A percentile compares a stretch with the other conserved stretches of the same genome.
Evolutionary conservation across 805 yeast genomes (phyloP).

Genomic region (Tetrapisispora nanseiensis): DNA sequence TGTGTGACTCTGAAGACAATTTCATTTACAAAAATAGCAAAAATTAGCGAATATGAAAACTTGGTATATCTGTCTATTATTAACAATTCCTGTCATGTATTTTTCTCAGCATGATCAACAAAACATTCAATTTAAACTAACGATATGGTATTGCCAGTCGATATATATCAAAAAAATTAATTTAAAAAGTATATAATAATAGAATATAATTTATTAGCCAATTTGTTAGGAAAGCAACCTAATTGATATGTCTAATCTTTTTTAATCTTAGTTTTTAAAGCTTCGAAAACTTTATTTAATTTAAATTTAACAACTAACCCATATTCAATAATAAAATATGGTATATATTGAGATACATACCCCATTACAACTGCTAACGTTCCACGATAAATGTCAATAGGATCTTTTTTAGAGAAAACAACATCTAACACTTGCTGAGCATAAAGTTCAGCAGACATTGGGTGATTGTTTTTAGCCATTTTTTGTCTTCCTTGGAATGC

Average conservation of each 20-base stretch:
- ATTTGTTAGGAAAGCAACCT: too few species aligned
- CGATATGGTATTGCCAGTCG: too few species aligned
- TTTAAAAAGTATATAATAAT: too few species aligned
- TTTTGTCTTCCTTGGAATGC: constrained; percentile 43
- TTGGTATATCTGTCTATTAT: too few species aligned
- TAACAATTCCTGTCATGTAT: too few species aligned
- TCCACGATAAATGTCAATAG: constrained; percentile 52
- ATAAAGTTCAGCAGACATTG: constrained; percentile 50
- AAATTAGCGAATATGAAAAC: too few species aligned
- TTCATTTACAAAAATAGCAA: too few species aligned
- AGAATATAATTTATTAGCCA: too few species aligned
- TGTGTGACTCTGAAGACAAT: too few species aligned
- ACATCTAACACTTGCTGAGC: constrained; percentile 48
- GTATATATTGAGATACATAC: constrained; percentile 32
- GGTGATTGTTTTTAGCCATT: constrained; percentile 51
- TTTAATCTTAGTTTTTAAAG: neutral
- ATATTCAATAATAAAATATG: constrained; percentile 39
- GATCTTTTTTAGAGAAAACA: constrained; percentile 30
- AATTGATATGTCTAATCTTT: neutral
- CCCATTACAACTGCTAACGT: constrained; percentile 33
- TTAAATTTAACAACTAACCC: constrained; percentile 35
- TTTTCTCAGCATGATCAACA: too few species aligned
- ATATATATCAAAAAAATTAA: too few species aligned
- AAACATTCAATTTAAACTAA: too few species aligned
- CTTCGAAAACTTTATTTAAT: constrained; percentile 28